Conservation (phyloP, 140 eudicot genomes). For the Flaveria floridana region DNA sequence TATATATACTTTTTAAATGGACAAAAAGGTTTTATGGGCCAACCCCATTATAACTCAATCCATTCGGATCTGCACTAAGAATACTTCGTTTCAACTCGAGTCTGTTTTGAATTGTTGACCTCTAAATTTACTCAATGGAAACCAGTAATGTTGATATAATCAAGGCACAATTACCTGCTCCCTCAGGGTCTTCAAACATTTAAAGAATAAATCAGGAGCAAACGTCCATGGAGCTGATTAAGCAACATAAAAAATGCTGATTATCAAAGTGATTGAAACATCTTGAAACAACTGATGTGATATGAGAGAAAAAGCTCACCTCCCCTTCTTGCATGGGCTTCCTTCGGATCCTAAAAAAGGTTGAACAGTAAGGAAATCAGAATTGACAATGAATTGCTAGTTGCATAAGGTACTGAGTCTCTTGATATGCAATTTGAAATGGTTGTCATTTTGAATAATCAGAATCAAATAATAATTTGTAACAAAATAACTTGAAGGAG, state of each 20-base stretch:
- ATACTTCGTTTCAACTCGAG: neutral
- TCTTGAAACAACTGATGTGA: slow-evolving; percentile 20
- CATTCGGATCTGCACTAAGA: neutral
- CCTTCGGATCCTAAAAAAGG: slow-evolving; percentile 71
- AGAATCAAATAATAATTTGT: neutral
- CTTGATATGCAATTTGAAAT: slow-evolving; percentile 3
- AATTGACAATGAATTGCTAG: slow-evolving; percentile 9
- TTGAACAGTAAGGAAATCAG: slow-evolving; percentile 19
- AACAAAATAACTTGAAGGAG: neutral
- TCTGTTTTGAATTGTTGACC: neutral
- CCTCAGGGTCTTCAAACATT: slow-evolving; percentile 70
- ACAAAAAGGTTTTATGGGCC: neutral
- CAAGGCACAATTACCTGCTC: slow-evolving; percentile 48
- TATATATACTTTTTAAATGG: neutral
- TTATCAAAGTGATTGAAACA: slow-evolving; percentile 18
- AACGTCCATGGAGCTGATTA: slow-evolving; percentile 98
- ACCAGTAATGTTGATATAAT: slow-evolving; percentile 20
- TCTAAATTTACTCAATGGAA: neutral
- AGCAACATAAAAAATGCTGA: slow-evolving; percentile 16
- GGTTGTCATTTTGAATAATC: neutral
- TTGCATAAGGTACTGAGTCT: slow-evolving; percentile 4
- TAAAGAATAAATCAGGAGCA: slow-evolving; percentile 63
- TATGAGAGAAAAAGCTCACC: slow-evolving; percentile 46
- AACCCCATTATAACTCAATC: neutral
- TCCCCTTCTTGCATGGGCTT: slow-evolving; percentile 99